phyloP scores from a whole-genome alignment of 495 filamentous ascomycete species.

The Aspergillus bertholletiae region DNA sequence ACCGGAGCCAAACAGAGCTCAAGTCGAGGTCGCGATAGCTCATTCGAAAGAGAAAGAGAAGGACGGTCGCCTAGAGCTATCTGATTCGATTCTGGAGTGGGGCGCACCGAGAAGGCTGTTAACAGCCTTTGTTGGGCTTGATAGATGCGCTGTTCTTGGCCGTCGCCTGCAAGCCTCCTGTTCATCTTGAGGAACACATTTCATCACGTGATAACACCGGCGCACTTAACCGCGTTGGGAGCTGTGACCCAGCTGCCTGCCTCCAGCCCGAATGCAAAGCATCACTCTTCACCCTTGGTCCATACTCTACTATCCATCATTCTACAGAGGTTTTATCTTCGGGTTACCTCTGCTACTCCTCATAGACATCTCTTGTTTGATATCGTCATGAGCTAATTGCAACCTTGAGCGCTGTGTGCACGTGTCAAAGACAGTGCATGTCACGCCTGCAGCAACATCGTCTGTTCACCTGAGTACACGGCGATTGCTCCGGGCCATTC shows the following conservation, averaged over 20 bases:
- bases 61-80: background rate
- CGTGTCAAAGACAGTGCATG: conserved; percentile 7
- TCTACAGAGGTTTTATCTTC: conserved; percentile 4
- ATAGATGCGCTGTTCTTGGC: background rate
- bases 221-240: conserved; percentile 16
- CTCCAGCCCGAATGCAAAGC: conserved; percentile 10
- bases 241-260: conserved; percentile 2
- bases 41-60: background rate
- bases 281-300: conserved; percentile 12
- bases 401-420: conserved; percentile 5
- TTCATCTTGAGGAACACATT: background rate
- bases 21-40: background rate
- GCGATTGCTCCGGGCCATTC: background rate
- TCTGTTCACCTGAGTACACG: background rate
- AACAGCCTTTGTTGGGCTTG: background rate
- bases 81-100: background rate
- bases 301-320: conserved; percentile 4
- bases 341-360: conserved; percentile 3
- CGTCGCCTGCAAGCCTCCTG: background rate
- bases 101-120: background rate
- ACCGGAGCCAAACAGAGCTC: background rate
- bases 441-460: conserved; percentile 1
- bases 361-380: background rate
- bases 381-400: conserved; percentile 12
- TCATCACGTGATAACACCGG: background rate